phyloP scores from a whole-genome alignment of 306 rosid species.

The Cicer bijugum region DNA sequence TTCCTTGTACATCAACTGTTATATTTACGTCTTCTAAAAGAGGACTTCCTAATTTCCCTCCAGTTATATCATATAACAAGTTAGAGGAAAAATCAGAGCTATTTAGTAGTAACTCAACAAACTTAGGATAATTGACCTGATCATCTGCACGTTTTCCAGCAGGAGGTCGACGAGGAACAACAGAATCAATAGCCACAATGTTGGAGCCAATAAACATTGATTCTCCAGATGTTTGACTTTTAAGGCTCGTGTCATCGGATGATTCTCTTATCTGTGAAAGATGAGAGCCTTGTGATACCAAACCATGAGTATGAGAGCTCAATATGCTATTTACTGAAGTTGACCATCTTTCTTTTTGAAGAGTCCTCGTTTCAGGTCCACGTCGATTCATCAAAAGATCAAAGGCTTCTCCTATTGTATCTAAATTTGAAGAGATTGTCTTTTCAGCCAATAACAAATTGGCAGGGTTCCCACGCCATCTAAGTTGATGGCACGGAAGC shows the following conservation, averaged over 20 bases:
- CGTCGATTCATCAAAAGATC: slow-evolving; percentile 63
- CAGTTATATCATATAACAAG: slow-evolving; percentile 77
- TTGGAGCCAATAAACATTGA: slow-evolving; percentile 50
- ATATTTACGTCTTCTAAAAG: slow-evolving; percentile 48
- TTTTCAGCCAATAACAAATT: slow-evolving; percentile 82
- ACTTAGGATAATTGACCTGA: slow-evolving; percentile 82
- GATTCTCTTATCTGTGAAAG: slow-evolving; percentile 66
- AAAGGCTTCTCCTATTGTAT: slow-evolving; percentile 58
- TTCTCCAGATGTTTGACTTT: slow-evolving; percentile 54
- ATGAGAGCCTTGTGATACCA: slow-evolving; percentile 62
- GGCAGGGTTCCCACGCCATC: slow-evolving; percentile 94
- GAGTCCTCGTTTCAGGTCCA: slow-evolving; percentile 54
- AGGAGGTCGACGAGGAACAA: slow-evolving; percentile 95
- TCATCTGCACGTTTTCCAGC: slow-evolving; percentile 90
- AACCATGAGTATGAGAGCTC: slow-evolving; percentile 51
- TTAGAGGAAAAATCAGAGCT: slow-evolving; percentile 77
- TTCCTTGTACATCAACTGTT: slow-evolving; percentile 44
- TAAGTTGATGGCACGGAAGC: slow-evolving; percentile 85
- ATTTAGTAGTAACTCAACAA: slow-evolving; percentile 87
- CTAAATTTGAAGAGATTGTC: slow-evolving; percentile 52
- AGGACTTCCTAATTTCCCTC: slow-evolving; percentile 80
- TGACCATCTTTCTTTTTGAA: slow-evolving; percentile 74
- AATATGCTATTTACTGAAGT: slow-evolving; percentile 60
- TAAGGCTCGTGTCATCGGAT: slow-evolving; percentile 52
- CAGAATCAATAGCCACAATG: slow-evolving; percentile 87